phyloP scores from a whole-genome alignment of 2,329 filamentous ascomycete species.

The Colletotrichum spinosum region DNA sequence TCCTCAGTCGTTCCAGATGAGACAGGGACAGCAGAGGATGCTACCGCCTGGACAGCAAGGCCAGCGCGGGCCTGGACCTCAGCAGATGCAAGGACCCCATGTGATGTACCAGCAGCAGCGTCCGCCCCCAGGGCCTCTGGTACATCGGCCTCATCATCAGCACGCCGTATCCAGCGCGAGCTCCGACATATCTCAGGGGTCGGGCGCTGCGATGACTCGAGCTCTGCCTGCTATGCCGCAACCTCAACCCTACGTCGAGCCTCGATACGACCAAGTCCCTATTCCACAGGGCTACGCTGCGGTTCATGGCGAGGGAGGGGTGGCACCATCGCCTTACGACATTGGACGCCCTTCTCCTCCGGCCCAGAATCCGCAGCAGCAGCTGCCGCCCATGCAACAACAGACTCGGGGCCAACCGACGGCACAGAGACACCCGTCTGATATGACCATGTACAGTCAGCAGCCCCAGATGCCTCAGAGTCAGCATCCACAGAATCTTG shows the following conservation, averaged over 20 bases:
- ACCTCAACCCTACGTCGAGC: slow-evolving; percentile 41
- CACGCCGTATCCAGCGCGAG: slow-evolving; percentile 1
- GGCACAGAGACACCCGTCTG: slow-evolving; percentile 24
- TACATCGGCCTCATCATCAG: slow-evolving; percentile 12
- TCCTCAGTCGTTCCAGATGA: slow-evolving; percentile 4
- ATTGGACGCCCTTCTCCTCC: slow-evolving; percentile 37
- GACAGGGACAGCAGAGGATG: slow-evolving; percentile 20
- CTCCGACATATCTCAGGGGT: slow-evolving; percentile 13
- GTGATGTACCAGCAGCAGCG: slow-evolving; percentile 24
- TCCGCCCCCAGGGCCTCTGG: neutral
- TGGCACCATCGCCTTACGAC: slow-evolving; percentile 45
- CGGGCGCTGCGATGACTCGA: neutral
- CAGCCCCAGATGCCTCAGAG: slow-evolving; percentile 15
- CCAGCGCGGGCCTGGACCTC: slow-evolving; percentile 1
- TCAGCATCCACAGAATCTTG: slow-evolving; percentile 20
- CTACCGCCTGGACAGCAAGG: slow-evolving; percentile 16
- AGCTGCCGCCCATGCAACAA: slow-evolving; percentile 31
- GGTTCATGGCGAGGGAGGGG: slow-evolving; percentile 51
- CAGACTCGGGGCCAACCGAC: slow-evolving; percentile 25
- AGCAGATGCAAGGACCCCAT: slow-evolving; percentile 13
- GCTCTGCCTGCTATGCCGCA: neutral
- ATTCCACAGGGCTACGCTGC: slow-evolving; percentile 51
- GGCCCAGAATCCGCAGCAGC: slow-evolving; percentile 34
- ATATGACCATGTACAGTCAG: slow-evolving; percentile 14
- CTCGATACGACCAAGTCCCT: slow-evolving; percentile 51